Conservation (phyloP, 192 early-diverging fungal genomes). For the Coemansia sp. region DNA sequence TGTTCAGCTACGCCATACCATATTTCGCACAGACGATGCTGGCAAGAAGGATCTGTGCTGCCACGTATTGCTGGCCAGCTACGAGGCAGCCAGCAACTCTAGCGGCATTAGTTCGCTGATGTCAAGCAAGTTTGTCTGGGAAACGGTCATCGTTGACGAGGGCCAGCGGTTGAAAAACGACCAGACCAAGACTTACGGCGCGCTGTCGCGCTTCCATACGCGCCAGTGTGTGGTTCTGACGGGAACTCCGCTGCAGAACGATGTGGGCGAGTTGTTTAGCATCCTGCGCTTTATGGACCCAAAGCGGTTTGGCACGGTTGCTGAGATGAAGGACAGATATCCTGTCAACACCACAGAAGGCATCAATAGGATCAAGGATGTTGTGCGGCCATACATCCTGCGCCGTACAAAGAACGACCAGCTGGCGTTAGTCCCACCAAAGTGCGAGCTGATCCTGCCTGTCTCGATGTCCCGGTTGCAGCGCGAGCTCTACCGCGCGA, state of each 20-base stretch:
- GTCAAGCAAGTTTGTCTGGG: conserved; percentile 75
- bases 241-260: conserved; percentile 96
- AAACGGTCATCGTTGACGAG: conserved; percentile 89
- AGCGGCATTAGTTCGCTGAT: conserved; percentile 44
- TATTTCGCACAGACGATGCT: conserved; percentile 14
- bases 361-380: conserved; percentile 70
- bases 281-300: conserved; percentile 90
- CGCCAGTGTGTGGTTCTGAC: conserved; percentile 90
- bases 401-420: conserved; percentile 93
- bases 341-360: conserved; percentile 54
- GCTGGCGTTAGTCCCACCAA: conserved; percentile 86
- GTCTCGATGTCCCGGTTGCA: conserved; percentile 87
- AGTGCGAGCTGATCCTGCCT: conserved; percentile 90
- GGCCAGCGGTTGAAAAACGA: conserved; percentile 96
- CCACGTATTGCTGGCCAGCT: conserved; percentile 93
- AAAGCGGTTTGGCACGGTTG: conserved; percentile 62
- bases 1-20: conserved; percentile 42
- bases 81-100: conserved; percentile 86
- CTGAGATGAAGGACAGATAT: conserved; percentile 59
- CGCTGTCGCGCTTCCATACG: conserved; percentile 72
- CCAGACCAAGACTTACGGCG: conserved; percentile 81
- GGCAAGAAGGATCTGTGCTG: conserved; percentile 61
- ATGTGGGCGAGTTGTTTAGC: conserved; percentile 80
- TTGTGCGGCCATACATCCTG: conserved; percentile 79
- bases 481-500: conserved; percentile 82